These are phyloP conservation scores for Ceratobasidium papillatum DNA, from an alignment of 1,284 basidiomycete genomes.

Conservation along the genomic window DNA sequence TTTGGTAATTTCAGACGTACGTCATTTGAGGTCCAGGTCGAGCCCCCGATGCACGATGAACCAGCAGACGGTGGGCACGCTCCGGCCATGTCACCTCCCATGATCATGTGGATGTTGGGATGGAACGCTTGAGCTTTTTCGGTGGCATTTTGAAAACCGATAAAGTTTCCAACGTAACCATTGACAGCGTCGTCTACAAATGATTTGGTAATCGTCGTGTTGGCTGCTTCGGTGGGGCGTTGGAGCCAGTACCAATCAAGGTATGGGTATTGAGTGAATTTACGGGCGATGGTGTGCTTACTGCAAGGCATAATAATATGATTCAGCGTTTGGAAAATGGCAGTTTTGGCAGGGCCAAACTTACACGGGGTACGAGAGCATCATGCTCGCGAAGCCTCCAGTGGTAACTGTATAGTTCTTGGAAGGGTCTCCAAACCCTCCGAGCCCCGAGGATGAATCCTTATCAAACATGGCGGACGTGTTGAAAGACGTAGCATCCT, in stretches of 20 bases:
- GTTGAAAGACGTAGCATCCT: constrained; percentile 18
- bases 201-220: constrained; percentile 30
- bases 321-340: background rate
- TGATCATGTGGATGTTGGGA: constrained; percentile 38
- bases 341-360: background rate
- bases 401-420: constrained; percentile 38
- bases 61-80: constrained; percentile 35
- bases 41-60: constrained; percentile 28
- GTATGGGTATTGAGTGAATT: constrained; percentile 31
- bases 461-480: constrained; percentile 23
- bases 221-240: constrained; percentile 33
- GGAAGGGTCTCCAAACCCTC: constrained; percentile 31
- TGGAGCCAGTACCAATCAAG: constrained; percentile 39
- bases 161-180: constrained; percentile 32
- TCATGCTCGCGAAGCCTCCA: constrained; percentile 32
- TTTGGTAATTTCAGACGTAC: constrained; percentile 9
- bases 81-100: constrained; percentile 37
- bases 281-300: constrained; percentile 15
- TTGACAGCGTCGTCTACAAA: constrained; percentile 37
- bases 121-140: constrained; percentile 40
- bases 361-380: constrained; percentile 27
- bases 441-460: constrained; percentile 12
- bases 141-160: constrained; percentile 40
- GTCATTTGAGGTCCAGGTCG: constrained; percentile 38
- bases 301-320: background rate